Evolutionary conservation across 2,329 filamentous ascomycete species (phyloP), one percentile per base, ranked within the genome.

Genomic region (Colletotrichum sansevieriae): DNA sequence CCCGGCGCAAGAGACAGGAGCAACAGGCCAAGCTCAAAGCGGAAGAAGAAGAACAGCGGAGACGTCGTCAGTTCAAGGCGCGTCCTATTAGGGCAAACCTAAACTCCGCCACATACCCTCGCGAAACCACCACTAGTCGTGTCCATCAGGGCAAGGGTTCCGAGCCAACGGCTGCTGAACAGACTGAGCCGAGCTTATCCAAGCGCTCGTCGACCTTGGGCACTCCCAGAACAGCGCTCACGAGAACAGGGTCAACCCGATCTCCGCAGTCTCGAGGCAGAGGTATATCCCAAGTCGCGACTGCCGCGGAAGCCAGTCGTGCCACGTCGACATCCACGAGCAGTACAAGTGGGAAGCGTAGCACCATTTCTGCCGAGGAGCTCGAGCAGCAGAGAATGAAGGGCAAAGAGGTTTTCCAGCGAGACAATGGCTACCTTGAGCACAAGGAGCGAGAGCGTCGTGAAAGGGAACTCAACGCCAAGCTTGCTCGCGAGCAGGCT

Each of bases 21-120:
- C 82, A 84, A 63, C 84, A 89, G 73, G 81, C 86, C 65, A 85
- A 83, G 71, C 77, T 90, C 49, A 84, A 80, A 70, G 83, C 82
- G 3, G 83, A 90, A 73, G 87, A 88, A 72, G 88, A 90, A 71
- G 88, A 90, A 72, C 86, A 88, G 69, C 84, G 81, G 25, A 87
- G 83, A 76, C 83, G 84, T 63, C 86, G 88, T 63, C 87, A 90
- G 73, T 91, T 91, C 81, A 91, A 90, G 76, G 89, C 88, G 6
- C 83, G 83, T 41, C 88, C 89, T 18, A 75, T 88, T 43, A 84
- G 84, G 47, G 78, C 81, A 61, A 84, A 80, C 63, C 75, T 82
- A 18, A 78, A 77, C 9, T 78, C 81, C 2, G 77, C 78, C 52
- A 76, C 82, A 6, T 71, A 81, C 4, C 87, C 87, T 44, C 86